phyloP scores from a whole-genome alignment of 306 rosid genomes.

The Cucumis melo region DNA sequence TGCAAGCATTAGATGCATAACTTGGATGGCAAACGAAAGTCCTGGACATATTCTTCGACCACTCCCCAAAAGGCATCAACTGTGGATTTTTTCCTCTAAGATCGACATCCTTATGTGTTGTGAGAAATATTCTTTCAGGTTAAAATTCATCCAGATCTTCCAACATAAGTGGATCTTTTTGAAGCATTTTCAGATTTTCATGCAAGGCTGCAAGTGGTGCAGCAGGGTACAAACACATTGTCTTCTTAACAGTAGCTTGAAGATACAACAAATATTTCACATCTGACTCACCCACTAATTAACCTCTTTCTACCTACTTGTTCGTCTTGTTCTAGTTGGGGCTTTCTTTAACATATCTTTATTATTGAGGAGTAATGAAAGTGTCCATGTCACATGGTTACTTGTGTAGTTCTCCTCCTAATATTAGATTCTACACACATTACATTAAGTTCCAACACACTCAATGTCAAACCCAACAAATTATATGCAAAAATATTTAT shows the following conservation, averaged over 20 bases:
- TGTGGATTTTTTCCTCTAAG: not conserved
- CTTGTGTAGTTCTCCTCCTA: slow-evolving; percentile 41
- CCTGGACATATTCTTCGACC: not conserved
- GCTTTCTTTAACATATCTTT: slow-evolving; percentile 21
- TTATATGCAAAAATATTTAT: too few relatives aligned
- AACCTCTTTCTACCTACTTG: slow-evolving; percentile 25
- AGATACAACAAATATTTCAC: slow-evolving; percentile 21
- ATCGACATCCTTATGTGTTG: not conserved
- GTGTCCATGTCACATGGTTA: slow-evolving; percentile 39
- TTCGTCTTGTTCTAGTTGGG: slow-evolving; percentile 31
- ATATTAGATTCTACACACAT: slow-evolving; percentile 19
- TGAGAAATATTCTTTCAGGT: slow-evolving; percentile 33
- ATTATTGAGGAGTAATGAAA: slow-evolving; percentile 41
- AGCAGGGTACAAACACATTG: slow-evolving; percentile 37
- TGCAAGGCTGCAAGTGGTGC: slow-evolving; percentile 37
- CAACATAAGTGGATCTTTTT: slow-evolving; percentile 45
- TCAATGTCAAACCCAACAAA: not conserved
- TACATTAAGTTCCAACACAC: not conserved
- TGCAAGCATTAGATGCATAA: not conserved
- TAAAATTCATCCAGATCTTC: slow-evolving; percentile 22
- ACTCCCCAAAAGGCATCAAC: not conserved
- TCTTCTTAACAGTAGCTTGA: slow-evolving; percentile 41
- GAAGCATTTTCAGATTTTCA: slow-evolving; percentile 56
- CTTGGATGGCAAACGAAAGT: not conserved
- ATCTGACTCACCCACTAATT: slow-evolving; percentile 46